Conservation (phyloP, 176 grass and related monocot genomes). For the Paspalum vaginatum region DNA sequence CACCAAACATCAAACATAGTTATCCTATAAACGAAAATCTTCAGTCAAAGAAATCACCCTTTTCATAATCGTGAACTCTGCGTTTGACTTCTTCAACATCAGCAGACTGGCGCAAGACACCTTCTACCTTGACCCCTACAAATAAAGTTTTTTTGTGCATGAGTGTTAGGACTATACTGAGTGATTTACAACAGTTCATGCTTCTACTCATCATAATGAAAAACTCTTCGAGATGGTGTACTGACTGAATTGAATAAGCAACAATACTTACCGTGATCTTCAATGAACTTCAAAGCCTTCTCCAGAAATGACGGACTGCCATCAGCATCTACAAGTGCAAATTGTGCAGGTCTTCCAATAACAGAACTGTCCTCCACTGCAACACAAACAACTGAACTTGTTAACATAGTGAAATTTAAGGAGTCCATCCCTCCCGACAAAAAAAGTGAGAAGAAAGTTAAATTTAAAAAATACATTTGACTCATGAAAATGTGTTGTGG, state of each 20-base stretch:
- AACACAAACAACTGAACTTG: conserved; percentile 37
- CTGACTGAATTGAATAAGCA: conserved; percentile 25
- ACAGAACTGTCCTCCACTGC: conserved; percentile 74
- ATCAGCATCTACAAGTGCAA: conserved; percentile 83
- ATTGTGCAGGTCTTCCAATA: conserved; percentile 66
- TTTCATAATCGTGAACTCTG: conserved; percentile 90
- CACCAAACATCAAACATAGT: conserved; percentile 20
- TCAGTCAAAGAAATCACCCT: conserved; percentile 62
- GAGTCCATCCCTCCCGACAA: not conserved
- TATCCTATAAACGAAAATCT: conserved; percentile 12
- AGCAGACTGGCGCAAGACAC: conserved; percentile 94
- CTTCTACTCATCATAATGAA: not conserved
- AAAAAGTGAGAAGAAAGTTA: not conserved
- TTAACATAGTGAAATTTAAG: conserved; percentile 35
- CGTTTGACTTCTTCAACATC: conserved; percentile 99
- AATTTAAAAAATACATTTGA: conserved; percentile 22
- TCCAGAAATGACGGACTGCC: conserved; percentile 93
- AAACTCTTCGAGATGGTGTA: not conserved
- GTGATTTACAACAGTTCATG: not conserved
- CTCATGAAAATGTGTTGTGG: too few relatives aligned
- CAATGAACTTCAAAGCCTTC: conserved; percentile 93
- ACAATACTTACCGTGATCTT: conserved; percentile 75
- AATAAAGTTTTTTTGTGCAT: not conserved
- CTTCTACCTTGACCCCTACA: conserved; percentile 95
- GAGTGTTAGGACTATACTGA: not conserved